A percentile compares a stretch with the other conserved stretches of the same genome.
Conservation (phyloP, 176 grass and related monocot genomes). For the Lolium rigidum region DNA sequence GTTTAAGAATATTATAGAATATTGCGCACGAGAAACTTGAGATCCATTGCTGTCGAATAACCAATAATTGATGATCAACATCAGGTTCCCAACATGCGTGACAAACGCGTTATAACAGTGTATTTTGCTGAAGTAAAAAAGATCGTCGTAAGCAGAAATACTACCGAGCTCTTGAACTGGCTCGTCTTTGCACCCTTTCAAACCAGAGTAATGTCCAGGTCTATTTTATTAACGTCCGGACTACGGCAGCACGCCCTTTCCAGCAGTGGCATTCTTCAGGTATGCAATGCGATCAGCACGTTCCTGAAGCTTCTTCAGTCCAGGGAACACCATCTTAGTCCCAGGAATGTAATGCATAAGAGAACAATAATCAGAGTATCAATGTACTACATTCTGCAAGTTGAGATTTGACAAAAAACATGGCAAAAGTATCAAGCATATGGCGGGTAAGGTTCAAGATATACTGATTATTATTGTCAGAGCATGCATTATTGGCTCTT, state of each 20-base stretch:
- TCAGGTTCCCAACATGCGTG: not conserved
- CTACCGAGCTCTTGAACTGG: not conserved
- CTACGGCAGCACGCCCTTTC: not conserved
- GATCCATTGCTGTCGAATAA: not conserved
- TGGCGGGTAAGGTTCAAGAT: too few relatives aligned
- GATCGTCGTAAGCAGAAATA: not conserved
- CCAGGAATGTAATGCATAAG: constrained; percentile 68
- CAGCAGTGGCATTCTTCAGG: constrained; percentile 56
- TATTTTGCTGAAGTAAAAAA: not conserved
- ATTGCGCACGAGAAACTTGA: not conserved
- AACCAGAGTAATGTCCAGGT: not conserved
- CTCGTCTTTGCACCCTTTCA: not conserved
- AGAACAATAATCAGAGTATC: too few relatives aligned
- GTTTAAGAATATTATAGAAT: not conserved
- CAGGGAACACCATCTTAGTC: constrained; percentile 79
- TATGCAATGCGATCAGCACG: constrained; percentile 73
- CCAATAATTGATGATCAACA: not conserved
- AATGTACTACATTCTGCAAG: too few relatives aligned
- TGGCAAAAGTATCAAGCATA: too few relatives aligned
- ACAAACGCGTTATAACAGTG: not conserved
- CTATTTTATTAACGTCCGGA: constrained; percentile 19
- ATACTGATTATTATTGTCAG: too few relatives aligned
- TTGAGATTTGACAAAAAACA: too few relatives aligned
- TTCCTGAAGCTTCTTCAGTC: constrained; percentile 79
- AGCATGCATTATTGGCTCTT: too few relatives aligned